Conservation (phyloP, 2,329 filamentous ascomycete genomes). For the Lachnellula cervina region DNA sequence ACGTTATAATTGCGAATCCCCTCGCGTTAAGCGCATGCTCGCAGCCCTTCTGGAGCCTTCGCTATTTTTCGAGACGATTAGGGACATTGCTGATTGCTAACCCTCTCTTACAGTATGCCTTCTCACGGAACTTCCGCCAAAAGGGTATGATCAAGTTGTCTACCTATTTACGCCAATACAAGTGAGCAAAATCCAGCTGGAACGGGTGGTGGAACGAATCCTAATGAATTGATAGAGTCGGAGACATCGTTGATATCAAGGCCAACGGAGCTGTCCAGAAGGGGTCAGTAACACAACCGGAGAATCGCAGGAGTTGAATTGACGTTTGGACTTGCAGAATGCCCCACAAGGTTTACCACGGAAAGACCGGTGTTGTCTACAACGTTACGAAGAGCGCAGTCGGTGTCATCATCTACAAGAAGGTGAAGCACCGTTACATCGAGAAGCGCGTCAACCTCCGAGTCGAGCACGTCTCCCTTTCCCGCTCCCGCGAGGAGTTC, state of each 20-base stretch:
- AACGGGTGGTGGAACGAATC: slow-evolving; percentile 12
- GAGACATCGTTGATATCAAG: slow-evolving; percentile 98
- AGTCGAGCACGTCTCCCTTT: slow-evolving; percentile 93
- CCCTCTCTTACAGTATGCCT: slow-evolving; percentile 63
- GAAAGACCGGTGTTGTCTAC: slow-evolving; percentile 97
- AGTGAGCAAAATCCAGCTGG: slow-evolving; percentile 48
- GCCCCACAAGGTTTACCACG: slow-evolving; percentile 99
- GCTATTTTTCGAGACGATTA: slow-evolving; percentile 4
- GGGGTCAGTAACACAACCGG: slow-evolving; percentile 41
- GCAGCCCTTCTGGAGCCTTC: not conserved
- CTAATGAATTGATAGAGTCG: slow-evolving; percentile 64
- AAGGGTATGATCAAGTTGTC: slow-evolving; percentile 90
- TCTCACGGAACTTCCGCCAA: slow-evolving; percentile 90
- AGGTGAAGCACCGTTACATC: slow-evolving; percentile 98
- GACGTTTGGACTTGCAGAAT: slow-evolving; percentile 54
- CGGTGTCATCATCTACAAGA: slow-evolving; percentile 99
- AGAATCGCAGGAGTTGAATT: not conserved
- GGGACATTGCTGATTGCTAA: slow-evolving; percentile 4
- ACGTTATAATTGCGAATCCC: slow-evolving; percentile 37
- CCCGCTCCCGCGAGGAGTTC: slow-evolving; percentile 95
- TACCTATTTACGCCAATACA: slow-evolving; percentile 94
- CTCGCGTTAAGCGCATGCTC: not conserved
- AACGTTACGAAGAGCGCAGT: slow-evolving; percentile 98
- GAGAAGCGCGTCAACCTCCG: slow-evolving; percentile 99
- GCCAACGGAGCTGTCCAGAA: slow-evolving; percentile 98